A percentile compares a stretch with the other conserved stretches of the same genome.
Conservation (phyloP, 1,139 yeast genomes). For the Magnusiomyces tetraspermus region DNA sequence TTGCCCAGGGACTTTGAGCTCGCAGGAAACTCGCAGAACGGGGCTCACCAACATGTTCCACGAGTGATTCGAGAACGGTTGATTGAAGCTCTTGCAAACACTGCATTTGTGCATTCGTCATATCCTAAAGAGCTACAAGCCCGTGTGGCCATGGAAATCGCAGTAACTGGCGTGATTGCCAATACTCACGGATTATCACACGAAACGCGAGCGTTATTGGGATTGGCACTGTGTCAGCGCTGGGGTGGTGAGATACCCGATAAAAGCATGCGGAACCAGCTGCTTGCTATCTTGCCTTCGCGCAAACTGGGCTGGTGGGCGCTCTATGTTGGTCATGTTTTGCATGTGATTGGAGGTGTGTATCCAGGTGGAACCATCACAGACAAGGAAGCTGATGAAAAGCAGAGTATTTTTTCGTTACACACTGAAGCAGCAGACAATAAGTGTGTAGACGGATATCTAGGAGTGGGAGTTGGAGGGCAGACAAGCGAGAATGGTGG, state of each 20-base stretch:
- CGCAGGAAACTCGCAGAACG: no score
- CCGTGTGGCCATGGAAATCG: constrained; percentile 57
- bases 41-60: constrained; percentile 45
- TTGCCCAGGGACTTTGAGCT: no score
- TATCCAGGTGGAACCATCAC: constrained; percentile 68
- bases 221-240: constrained; percentile 58
- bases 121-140: constrained; percentile 65
- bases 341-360: constrained; percentile 65
- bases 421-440: no score
- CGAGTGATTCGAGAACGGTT: constrained; percentile 45
- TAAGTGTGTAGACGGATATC: no score
- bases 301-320: constrained; percentile 48
- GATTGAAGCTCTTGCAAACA: constrained; percentile 56
- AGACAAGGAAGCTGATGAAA: no score
- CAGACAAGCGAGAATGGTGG: no score
- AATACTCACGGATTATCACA: constrained; percentile 64
- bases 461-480: no score
- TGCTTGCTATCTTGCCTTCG: constrained; percentile 33
- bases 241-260: constrained; percentile 77
- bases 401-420: no score
- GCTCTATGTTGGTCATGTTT: constrained; percentile 51
- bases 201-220: constrained; percentile 53
- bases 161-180: constrained; percentile 57
- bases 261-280: no score
- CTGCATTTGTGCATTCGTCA: constrained; percentile 61